Conservation (phyloP, 345 rosid genomes). For the Rhodamnia rubescens region DNA sequence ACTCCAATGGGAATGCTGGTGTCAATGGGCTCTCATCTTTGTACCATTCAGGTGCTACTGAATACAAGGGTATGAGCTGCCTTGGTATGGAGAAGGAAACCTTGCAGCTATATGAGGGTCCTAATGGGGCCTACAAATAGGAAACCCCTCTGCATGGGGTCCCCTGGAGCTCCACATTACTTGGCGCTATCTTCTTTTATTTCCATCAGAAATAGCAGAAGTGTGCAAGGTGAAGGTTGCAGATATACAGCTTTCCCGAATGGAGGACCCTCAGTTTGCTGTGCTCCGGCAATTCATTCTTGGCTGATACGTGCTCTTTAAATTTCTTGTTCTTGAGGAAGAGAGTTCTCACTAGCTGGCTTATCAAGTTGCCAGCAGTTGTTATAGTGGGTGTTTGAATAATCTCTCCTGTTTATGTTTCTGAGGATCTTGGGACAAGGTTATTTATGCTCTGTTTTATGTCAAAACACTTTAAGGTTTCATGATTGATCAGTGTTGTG, state of each 20-base stretch:
- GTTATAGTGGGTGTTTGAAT: neutral
- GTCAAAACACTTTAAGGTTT: neutral
- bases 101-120: slow-evolving; percentile 16
- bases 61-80: slow-evolving; percentile 2
- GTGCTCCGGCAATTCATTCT: slow-evolving; percentile 63
- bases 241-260: neutral
- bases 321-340: neutral
- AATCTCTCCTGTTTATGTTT: neutral
- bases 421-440: neutral
- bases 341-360: neutral
- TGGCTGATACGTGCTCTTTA: slow-evolving; percentile 35
- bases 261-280: neutral
- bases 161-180: neutral
- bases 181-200: neutral
- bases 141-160: neutral
- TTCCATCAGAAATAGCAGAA: neutral
- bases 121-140: slow-evolving; percentile 10
- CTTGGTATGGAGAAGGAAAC: slow-evolving; percentile 12
- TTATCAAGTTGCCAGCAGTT: neutral
- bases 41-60: slow-evolving; percentile 3
- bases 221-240: neutral
- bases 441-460: neutral
- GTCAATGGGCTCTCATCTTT: slow-evolving; percentile 7
- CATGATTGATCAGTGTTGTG: neutral
- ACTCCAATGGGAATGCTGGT: slow-evolving; percentile 3